Percentiles rank a stretch among this genome's conserved stretches.
Evolutionary conservation across 331 rosid species (phyloP).

Genomic region (Prunus yedoensis): DNA sequence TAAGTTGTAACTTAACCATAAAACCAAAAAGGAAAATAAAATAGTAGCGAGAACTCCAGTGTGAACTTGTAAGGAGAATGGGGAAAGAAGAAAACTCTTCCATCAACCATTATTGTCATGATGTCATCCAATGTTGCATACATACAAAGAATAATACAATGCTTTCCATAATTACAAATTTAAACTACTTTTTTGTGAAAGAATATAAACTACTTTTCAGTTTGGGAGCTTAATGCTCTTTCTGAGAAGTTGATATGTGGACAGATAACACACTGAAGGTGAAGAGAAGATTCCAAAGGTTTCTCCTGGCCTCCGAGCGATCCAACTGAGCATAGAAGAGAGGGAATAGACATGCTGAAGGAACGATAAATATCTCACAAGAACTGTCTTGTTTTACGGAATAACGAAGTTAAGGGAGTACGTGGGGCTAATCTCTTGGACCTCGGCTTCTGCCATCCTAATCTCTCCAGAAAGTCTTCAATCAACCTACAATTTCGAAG

Average conservation of each 20-base stretch:
- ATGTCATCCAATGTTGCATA: neutral
- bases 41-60: neutral
- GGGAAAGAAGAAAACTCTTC: neutral
- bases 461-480: slow-evolving; percentile 80
- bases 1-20: too few species aligned
- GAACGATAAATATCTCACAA: slow-evolving; percentile 20
- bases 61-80: neutral
- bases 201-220: neutral
- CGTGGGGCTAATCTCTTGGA: slow-evolving; percentile 34
- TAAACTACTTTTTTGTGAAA: neutral
- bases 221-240: neutral
- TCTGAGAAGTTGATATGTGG: neutral
- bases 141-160: slow-evolving; percentile 4
- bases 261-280: neutral
- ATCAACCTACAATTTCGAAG: slow-evolving; percentile 57
- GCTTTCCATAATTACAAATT: neutral
- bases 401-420: slow-evolving; percentile 31
- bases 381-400: slow-evolving; percentile 21
- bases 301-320: neutral
- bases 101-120: neutral
- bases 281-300: neutral
- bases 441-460: slow-evolving; percentile 70
- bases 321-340: neutral
- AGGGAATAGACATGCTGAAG: neutral
- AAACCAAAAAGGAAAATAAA: neutral